Base-by-base conservation (phyloP, 805 yeast species). In the Barnettozyma pratensis region DNA sequence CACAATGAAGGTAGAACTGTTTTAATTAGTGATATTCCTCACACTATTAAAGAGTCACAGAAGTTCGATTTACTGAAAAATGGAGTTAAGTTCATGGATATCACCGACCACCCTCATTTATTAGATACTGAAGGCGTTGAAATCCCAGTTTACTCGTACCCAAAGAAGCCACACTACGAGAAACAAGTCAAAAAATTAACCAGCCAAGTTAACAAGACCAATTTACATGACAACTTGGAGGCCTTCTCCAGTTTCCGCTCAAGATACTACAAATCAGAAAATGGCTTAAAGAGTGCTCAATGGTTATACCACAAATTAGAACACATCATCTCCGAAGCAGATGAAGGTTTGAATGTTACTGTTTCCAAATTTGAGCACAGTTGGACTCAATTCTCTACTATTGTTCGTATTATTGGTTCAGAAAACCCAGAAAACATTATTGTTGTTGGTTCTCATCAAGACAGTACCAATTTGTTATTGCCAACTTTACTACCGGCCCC, bases 361-460 rank as follows among this genome's bases (percentile, higher is more conserved):
- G 74, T 83, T 25, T 57, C 64, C 35, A 75, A 77, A 47, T 70
- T 87, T 51, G 67, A 75, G 28, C 97, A 91, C 63, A 74, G 68
- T 2, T 91, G 96, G 96, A 73, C 70, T 53, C 97, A 91, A 66
- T 83, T 77, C 59, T 84, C 94, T 4, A 71, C 88, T 4, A 75
- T 91, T 45, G 87, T 87, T 8, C 71, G 75, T 12, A 73, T 91
- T 40, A 73, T 75, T 6, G 89, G 90, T 19, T 42, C 51, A 11
- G 57, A 51, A 29, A 59, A 59, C 27, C 68, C 73, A 40, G 74
- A 70, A 5, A 63, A 67, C 32, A 66, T 74, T 5, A 83, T 92
- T 1, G 81, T 92, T 12, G 77, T 92, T 37, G 97, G 97, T 1
- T 86, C 95, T 28, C 98, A 92, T 68, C 87, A 85, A 61, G 98